Evolutionary conservation across 768 basidiomycete species (phyloP).

Genomic region (Leccinum pellstonianum): DNA sequence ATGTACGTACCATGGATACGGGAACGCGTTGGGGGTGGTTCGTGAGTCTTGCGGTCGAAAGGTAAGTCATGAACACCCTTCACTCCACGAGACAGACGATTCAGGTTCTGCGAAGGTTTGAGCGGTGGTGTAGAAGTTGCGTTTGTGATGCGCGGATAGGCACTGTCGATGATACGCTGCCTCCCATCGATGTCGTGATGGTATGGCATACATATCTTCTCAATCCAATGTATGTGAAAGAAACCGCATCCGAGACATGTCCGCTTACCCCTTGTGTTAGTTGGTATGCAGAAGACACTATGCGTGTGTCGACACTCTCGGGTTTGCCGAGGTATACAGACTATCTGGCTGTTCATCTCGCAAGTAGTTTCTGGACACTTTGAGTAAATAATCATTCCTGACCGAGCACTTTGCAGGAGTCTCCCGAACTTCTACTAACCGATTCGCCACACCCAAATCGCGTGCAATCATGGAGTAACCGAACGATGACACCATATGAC

Average conservation of each 20-base stretch:
- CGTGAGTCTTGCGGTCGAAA: slow-evolving; percentile 35
- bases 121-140: slow-evolving; percentile 32
- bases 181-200: slow-evolving; percentile 38
- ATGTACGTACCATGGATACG: slow-evolving; percentile 10
- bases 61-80: slow-evolving; percentile 14
- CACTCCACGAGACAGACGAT: not conserved
- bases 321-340: too few species aligned
- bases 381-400: not conserved
- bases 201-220: slow-evolving; percentile 39
- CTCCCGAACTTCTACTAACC: slow-evolving; percentile 6
- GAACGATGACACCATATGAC: slow-evolving; percentile 9
- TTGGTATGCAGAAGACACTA: too few species aligned
- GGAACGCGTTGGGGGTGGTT: slow-evolving; percentile 37
- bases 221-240: slow-evolving; percentile 29
- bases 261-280: too few species aligned
- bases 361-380: not conserved
- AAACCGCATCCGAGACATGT: not conserved
- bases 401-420: not conserved
- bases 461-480: not conserved
- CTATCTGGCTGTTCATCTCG: slow-evolving; percentile 8
- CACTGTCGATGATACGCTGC: slow-evolving; percentile 12
- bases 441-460: slow-evolving; percentile 2
- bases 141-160: not conserved
- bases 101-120: slow-evolving; percentile 24
- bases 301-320: too few species aligned